Percentiles rank a stretch among this genome's conserved stretches.
These are phyloP conservation scores for Vaccinium darrowii DNA, from an alignment of 148 eudicot genomes.

Conservation along the genomic window DNA sequence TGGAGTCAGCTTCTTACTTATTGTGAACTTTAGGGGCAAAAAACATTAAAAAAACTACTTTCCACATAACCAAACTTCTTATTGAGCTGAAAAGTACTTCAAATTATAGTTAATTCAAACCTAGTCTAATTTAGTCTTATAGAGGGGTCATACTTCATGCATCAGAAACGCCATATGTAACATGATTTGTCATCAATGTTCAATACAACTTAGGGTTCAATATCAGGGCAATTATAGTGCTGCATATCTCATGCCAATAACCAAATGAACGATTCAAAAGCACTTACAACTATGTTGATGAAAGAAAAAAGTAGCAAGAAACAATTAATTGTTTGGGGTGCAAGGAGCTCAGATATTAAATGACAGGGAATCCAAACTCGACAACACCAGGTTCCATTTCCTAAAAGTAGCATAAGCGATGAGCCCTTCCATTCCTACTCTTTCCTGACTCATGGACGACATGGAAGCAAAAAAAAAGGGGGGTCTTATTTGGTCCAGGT, in stretches of 20 bases:
- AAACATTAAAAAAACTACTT: neutral
- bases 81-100: neutral
- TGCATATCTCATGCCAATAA: neutral
- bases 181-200: neutral
- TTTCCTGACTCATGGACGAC: too few species aligned
- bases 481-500: too few species aligned
- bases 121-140: neutral
- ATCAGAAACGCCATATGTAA: neutral
- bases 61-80: neutral
- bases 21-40: neutral
- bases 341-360: neutral
- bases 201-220: neutral
- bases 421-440: neutral
- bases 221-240: neutral
- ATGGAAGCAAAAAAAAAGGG: too few species aligned
- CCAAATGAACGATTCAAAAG: neutral
- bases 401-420: neutral
- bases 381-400: neutral
- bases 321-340: neutral
- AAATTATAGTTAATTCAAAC: neutral
- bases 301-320: neutral
- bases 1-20: conserved; percentile 1
- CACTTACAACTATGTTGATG: neutral
- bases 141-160: neutral
- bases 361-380: neutral